These are phyloP conservation scores for Theileria sp. DNA, from an alignment of 169 alveolate species.

Conservation along the genomic window DNA sequence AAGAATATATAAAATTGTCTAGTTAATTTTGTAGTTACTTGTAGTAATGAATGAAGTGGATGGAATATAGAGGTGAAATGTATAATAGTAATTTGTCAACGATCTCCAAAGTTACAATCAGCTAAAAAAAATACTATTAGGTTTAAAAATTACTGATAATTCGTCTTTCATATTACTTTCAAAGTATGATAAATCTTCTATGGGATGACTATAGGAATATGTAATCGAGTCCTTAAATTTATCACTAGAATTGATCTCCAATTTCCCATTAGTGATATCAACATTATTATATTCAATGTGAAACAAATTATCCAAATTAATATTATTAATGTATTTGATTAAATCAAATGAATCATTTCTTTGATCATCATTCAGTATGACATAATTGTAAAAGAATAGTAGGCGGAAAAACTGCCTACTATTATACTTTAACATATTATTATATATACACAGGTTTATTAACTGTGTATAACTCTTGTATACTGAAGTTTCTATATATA, in stretches of 20 bases:
- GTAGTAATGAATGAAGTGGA: conserved; percentile 33
- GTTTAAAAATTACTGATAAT: background rate
- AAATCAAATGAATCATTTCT: background rate
- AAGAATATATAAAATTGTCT: too few relatives aligned
- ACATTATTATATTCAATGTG: background rate
- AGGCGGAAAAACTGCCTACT: conserved; percentile 45
- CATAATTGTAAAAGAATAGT: background rate
- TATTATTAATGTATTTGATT: too few relatives aligned
- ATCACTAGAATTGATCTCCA: background rate
- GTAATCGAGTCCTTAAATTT: background rate
- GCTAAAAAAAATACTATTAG: background rate
- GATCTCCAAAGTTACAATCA: conserved; percentile 46
- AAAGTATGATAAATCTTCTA: background rate
- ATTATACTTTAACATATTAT: conserved; percentile 36
- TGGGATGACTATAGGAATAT: too few relatives aligned
- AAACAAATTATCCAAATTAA: background rate
- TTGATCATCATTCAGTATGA: background rate
- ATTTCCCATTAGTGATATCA: background rate
- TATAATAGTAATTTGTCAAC: conserved; percentile 35
- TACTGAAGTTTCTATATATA: background rate
- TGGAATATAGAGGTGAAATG: conserved; percentile 39
- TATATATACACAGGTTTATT: conserved; percentile 42
- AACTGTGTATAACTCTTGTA: background rate
- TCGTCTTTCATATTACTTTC: background rate
- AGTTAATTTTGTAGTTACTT: conserved; percentile 16